Evolutionary conservation across 352 stramenopile genomes (phyloP), one percentile per base, ranked within the genome.

Genomic region (Aphanomyces astaci): DNA sequence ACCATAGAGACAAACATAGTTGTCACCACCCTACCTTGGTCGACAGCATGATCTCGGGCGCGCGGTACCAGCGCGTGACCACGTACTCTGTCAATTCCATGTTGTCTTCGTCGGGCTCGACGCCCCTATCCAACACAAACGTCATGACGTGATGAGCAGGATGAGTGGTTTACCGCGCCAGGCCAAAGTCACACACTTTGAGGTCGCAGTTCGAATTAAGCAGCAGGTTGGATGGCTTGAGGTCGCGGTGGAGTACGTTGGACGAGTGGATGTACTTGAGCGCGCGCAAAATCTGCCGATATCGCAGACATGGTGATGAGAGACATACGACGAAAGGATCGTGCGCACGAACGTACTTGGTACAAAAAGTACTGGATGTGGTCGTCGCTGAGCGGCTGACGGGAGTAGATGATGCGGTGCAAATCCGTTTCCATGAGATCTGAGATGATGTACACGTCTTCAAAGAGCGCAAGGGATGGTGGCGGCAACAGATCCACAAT

Each of bases 391-490:
- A 97, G 87, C 5, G 81, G 77, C 71, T 97, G 91, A 7, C 83
- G 78, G n/a, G 92, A 98, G 77, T 98, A 98, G 71, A 99, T 98
- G 71, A 99, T 98, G 59, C 94, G 88, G 77, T 98, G 96, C 54
- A 99, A 76, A 76, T 99, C 96, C 0, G 95, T 99, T 75, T 99
- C 96, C 95, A 99, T 98, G 57, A 99, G 89, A 64, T 99, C 94
- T 60, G 89, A 92, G 60, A 98, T 94, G 71, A 98, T 98, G 78
- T 99, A 99, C 25, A 99, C 93, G 76, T 99, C 96, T 68, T 98
- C 86, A 72, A 98, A 98, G 63, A 98, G 86, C 64, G 90, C 81
- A 7, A 98, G 76, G 30, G 89, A 96, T 53, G 82, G 79, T 3
- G 96, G 96, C 24, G 94, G 90, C 77, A 98, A 86, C 77, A 99